Evolutionary conservation across 202 grass and related monocot species (phyloP).

Genomic region (Schoenoplectus tabernaemontani): DNA sequence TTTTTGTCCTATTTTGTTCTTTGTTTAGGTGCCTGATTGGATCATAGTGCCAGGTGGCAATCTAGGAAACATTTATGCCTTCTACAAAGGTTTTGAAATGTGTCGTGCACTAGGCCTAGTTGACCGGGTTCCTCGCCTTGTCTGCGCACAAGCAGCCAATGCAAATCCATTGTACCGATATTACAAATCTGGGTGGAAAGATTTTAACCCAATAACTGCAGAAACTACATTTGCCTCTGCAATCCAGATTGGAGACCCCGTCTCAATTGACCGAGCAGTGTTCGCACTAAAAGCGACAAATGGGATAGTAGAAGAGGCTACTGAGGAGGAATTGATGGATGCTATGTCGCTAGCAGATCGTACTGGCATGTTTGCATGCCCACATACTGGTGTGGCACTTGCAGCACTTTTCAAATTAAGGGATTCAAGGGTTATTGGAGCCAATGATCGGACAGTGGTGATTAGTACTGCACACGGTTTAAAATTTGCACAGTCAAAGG

Average conservation of each 20-base stretch:
- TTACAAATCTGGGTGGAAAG: constrained; percentile 64
- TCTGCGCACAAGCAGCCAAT: constrained; percentile 77
- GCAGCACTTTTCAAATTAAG: constrained; percentile 73
- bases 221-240: constrained; percentile 68
- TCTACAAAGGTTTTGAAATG: constrained; percentile 95
- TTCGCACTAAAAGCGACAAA: constrained; percentile 49
- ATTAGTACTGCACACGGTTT: constrained; percentile 80
- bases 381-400: constrained; percentile 83
- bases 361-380: constrained; percentile 89
- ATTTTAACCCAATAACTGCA: constrained; percentile 57
- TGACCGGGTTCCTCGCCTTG: constrained; percentile 58
- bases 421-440: constrained; percentile 46
- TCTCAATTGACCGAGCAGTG: constrained; percentile 65
- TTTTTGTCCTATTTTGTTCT: not conserved
- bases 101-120: constrained; percentile 63
- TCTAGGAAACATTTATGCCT: constrained; percentile 84
- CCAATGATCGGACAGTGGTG: constrained; percentile 67
- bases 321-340: constrained; percentile 91
- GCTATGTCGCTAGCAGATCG: constrained; percentile 63
- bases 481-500: constrained; percentile 84
- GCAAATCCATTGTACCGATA: constrained; percentile 67
- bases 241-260: constrained; percentile 83
- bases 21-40: constrained; percentile 59
- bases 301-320: constrained; percentile 84
- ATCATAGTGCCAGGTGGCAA: constrained; percentile 79